Evolutionary conservation across 345 rosid species (phyloP).

Genomic region (Syzygium oleosum): DNA sequence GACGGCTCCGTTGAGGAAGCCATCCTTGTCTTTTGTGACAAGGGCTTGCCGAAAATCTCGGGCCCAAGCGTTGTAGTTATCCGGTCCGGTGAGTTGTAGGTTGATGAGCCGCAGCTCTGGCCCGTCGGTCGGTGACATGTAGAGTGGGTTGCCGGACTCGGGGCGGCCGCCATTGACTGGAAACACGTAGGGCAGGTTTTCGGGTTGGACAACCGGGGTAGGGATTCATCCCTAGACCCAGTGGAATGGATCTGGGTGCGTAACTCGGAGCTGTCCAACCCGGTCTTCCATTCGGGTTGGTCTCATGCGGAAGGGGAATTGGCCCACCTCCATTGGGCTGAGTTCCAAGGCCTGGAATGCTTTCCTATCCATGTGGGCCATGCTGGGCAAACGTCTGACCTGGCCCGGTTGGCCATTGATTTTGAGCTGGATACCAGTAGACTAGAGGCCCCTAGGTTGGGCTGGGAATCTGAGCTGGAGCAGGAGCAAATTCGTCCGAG

Average conservation of each 20-base stretch:
- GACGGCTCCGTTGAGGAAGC: not conserved
- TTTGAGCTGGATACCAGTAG: not conserved
- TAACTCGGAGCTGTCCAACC: accelerated
- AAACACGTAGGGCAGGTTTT: not conserved
- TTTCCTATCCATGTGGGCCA: not conserved
- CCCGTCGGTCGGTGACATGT: not conserved
- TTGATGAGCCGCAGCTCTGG: not conserved
- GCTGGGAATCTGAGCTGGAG: not conserved
- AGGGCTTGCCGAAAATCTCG: not conserved
- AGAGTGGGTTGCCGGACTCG: accelerated
- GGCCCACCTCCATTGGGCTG: not conserved
- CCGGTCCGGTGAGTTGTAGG: accelerated
- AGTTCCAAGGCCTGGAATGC: accelerated
- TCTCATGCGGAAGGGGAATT: not conserved
- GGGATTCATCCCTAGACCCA: accelerated
- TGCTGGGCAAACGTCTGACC: not conserved
- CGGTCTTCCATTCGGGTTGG: not conserved
- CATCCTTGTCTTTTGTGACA: not conserved
- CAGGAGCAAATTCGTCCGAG: not conserved
- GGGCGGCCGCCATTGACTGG: accelerated
- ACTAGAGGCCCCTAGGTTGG: not conserved
- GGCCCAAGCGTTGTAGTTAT: not conserved
- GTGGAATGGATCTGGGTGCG: accelerated
- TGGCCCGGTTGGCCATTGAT: accelerated
- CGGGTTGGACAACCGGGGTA: not conserved